Evolutionary conservation across 805 yeast genomes (phyloP).

Genomic region (Teunomyces barrocoloradensis): DNA sequence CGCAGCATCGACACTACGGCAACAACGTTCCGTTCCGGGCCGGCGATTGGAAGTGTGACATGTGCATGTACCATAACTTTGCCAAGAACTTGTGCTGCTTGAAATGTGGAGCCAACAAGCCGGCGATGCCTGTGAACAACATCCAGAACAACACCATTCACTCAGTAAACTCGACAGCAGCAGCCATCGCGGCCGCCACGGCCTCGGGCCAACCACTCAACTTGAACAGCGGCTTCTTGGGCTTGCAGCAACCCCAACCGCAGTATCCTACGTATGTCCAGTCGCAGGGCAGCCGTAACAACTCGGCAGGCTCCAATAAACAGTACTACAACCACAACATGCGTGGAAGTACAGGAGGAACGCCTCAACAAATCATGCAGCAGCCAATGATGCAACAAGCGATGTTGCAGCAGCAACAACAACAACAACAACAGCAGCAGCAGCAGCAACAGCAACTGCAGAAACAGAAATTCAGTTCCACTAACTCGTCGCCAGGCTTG

Average conservation of each 20-base stretch:
- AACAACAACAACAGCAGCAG: slow-evolving; percentile 13
- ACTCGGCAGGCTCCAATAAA: slow-evolving; percentile 9
- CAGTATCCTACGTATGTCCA: slow-evolving; percentile 17
- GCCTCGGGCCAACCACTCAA: slow-evolving; percentile 47
- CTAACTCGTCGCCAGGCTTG: slow-evolving; percentile 22
- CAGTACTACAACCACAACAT: slow-evolving; percentile 15
- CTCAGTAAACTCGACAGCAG: slow-evolving; percentile 42
- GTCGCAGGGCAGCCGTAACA: slow-evolving; percentile 7
- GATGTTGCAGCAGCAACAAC: slow-evolving; percentile 12
- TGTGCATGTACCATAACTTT: slow-evolving; percentile 85
- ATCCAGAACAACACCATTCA: slow-evolving; percentile 19
- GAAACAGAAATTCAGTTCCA: slow-evolving; percentile 5
- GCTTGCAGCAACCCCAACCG: slow-evolving; percentile 36
- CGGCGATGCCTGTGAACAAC: slow-evolving; percentile 26
- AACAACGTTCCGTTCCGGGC: slow-evolving; percentile 88
- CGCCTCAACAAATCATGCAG: slow-evolving; percentile 19
- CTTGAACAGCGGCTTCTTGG: slow-evolving; percentile 28
- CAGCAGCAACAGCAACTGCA: slow-evolving; percentile 14
- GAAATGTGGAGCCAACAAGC: slow-evolving; percentile 79
- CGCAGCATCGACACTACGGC: slow-evolving; percentile 19
- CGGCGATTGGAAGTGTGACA: slow-evolving; percentile 94
- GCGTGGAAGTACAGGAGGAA: slow-evolving; percentile 15
- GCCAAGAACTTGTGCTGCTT: slow-evolving; percentile 86
- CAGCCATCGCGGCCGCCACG: slow-evolving; percentile 48
- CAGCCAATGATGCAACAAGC: slow-evolving; percentile 21